A percentile compares a stretch with the other conserved stretches of the same genome.
These are phyloP conservation scores for Berberis thunbergii DNA, from an alignment of 164 flowering plant genomes.

Conservation along the genomic window DNA sequence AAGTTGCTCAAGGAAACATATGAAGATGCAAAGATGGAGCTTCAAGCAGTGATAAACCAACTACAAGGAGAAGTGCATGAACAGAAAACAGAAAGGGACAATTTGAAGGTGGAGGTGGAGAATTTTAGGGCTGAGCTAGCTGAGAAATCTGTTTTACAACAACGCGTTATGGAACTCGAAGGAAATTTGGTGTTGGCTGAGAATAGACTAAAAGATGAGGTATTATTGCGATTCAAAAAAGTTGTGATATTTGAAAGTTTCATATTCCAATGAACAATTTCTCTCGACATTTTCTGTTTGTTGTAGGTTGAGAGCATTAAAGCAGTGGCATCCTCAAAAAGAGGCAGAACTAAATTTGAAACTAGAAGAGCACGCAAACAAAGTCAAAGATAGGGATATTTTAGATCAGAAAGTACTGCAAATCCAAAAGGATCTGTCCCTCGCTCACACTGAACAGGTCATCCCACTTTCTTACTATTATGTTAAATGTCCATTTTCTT, in stretches of 20 bases:
- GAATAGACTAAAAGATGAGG: conserved; percentile 53
- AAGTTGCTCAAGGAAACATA: conserved; percentile 43
- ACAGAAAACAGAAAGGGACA: conserved; percentile 32
- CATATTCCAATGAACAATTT: not conserved
- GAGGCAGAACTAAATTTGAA: conserved; percentile 33
- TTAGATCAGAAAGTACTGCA: conserved; percentile 32
- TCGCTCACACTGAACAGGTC: conserved; percentile 48
- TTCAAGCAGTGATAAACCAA: conserved; percentile 40
- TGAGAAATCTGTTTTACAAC: conserved; percentile 43
- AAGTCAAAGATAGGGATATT: conserved; percentile 25
- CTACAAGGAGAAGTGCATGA: conserved; percentile 54
- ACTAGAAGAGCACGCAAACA: conserved; percentile 32
- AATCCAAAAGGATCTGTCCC: conserved; percentile 40
- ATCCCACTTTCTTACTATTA: not conserved
- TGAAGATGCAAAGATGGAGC: conserved; percentile 52
- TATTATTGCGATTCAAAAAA: conserved; percentile 3
- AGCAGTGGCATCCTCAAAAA: conserved; percentile 28
- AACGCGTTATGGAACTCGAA: conserved; percentile 49
- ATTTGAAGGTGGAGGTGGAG: conserved; percentile 39
- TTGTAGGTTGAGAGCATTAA: conserved; percentile 37
- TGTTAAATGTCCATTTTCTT: too few species aligned
- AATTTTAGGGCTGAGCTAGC: conserved; percentile 46
- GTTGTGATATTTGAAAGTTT: too few species aligned
- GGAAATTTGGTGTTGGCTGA: conserved; percentile 37
- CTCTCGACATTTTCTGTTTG: not conserved